phyloP scores from a whole-genome alignment of 306 rosid genomes.

The Cucurbita ficifolia region DNA sequence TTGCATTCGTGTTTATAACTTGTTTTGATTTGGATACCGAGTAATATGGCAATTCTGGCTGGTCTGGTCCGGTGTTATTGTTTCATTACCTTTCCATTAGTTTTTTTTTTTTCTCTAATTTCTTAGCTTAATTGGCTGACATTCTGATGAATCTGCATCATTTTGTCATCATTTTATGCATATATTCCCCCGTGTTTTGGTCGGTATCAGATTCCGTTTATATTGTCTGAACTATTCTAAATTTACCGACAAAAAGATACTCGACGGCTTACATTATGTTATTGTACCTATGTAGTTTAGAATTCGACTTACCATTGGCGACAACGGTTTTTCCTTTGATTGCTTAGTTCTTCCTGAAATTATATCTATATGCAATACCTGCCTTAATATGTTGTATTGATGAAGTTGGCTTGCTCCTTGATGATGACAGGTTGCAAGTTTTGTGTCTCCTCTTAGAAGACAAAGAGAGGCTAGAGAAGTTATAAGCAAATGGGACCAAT shows the following conservation, averaged over 20 bases:
- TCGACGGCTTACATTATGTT: not conserved
- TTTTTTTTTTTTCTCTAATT: not conserved
- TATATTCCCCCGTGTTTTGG: not conserved
- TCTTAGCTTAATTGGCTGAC: not conserved
- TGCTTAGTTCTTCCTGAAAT: not conserved
- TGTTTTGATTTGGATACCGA: not conserved
- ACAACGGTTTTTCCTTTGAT: not conserved
- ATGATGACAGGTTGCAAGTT: constrained; percentile 12
- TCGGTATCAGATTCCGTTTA: not conserved
- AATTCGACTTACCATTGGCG: not conserved
- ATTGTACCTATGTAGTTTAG: not conserved
- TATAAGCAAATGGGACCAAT: constrained; percentile 17
- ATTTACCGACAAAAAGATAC: not conserved
- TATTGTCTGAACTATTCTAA: not conserved
- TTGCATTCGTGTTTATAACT: not conserved
- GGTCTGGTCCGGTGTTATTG: not conserved
- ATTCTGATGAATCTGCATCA: not conserved
- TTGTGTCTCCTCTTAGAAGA: constrained; percentile 58
- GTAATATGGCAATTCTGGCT: not conserved
- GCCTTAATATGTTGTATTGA: not conserved
- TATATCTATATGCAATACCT: not conserved
- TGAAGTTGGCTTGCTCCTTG: not conserved
- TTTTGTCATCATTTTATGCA: not conserved
- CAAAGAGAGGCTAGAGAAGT: constrained; percentile 7
- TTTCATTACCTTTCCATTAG: not conserved